phyloP scores from a whole-genome alignment of 2,329 filamentous ascomycete species.

The Fusarium beomiforme region DNA sequence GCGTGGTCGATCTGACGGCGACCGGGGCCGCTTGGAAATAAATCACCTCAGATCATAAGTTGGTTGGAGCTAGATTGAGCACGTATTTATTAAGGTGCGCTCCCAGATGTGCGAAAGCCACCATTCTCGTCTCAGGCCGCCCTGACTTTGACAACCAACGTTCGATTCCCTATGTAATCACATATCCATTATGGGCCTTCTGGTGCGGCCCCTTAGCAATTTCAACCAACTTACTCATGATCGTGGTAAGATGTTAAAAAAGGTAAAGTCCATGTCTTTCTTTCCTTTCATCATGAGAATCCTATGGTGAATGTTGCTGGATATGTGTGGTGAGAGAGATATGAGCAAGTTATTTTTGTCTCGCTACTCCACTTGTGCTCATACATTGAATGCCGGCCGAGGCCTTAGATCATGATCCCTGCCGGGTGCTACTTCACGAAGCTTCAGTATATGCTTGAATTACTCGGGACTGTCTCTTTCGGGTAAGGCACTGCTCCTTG shows the following conservation, averaged over 20 bases:
- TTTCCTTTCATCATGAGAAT: background rate
- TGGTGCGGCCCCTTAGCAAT: conserved; percentile 10
- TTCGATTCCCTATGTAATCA: conserved; percentile 31
- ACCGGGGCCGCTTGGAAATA: conserved; percentile 30
- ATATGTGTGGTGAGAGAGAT: conserved; percentile 21
- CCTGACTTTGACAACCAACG: conserved; percentile 29
- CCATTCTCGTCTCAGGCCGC: conserved; percentile 35
- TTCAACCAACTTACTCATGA: conserved; percentile 15
- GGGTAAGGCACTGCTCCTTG: background rate
- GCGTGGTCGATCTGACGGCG: conserved; percentile 40
- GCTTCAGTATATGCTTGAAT: background rate
- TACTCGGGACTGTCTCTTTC: background rate
- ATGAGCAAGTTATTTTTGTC: conserved; percentile 38
- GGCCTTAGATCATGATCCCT: conserved; percentile 4
- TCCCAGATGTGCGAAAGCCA: conserved; percentile 21
- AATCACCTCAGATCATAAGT: conserved; percentile 42
- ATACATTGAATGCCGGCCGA: conserved; percentile 6
- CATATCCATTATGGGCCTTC: conserved; percentile 16
- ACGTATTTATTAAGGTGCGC: conserved; percentile 36
- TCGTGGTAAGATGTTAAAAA: conserved; percentile 20
- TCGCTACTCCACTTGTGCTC: conserved; percentile 13
- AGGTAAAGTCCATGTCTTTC: background rate
- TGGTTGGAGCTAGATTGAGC: conserved; percentile 43
- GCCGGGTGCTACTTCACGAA: background rate
- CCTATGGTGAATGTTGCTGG: background rate